Conservation (phyloP, 306 rosid genomes). For the Malus sylvestris region DNA sequence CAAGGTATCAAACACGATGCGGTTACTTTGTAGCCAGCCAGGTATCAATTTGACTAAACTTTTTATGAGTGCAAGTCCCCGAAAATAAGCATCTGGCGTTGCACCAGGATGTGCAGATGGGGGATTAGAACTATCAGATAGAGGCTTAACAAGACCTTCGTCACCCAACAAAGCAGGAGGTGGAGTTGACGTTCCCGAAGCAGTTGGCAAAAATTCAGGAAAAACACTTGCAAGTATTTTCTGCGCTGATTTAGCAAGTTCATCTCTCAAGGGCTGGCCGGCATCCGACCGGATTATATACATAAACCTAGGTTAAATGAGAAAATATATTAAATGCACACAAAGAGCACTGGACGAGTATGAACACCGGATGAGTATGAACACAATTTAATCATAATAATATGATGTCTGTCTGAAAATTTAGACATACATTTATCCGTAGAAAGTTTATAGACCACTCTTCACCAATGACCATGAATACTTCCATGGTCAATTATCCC, state of each 20-base stretch:
- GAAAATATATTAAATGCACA: neutral
- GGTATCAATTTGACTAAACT: conserved; percentile 86
- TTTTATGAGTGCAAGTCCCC: conserved; percentile 85
- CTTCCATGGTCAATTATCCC: neutral
- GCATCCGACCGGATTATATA: conserved; percentile 87
- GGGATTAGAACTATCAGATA: conserved; percentile 45
- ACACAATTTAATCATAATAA: neutral
- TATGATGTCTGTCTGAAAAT: neutral
- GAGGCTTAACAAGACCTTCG: conserved; percentile 56
- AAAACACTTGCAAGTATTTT: conserved; percentile 88
- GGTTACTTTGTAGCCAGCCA: conserved; percentile 88
- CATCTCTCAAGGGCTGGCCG: conserved; percentile 92
- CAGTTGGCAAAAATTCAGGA: conserved; percentile 63
- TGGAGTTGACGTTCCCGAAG: conserved; percentile 55
- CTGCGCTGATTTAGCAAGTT: conserved; percentile 94
- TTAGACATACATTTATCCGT: neutral
- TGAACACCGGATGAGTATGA: neutral
- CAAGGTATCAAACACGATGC: conserved; percentile 73
- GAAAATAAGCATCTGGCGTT: conserved; percentile 81
- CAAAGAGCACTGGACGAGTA: neutral
- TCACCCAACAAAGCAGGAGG: conserved; percentile 51
- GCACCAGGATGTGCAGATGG: conserved; percentile 41
- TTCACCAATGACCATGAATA: neutral
- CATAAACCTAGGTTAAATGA: conserved; percentile 60
- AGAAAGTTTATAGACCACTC: neutral